Evolutionary conservation across 768 basidiomycete genomes (phyloP).

Genomic region (Phylloporus sp.): DNA sequence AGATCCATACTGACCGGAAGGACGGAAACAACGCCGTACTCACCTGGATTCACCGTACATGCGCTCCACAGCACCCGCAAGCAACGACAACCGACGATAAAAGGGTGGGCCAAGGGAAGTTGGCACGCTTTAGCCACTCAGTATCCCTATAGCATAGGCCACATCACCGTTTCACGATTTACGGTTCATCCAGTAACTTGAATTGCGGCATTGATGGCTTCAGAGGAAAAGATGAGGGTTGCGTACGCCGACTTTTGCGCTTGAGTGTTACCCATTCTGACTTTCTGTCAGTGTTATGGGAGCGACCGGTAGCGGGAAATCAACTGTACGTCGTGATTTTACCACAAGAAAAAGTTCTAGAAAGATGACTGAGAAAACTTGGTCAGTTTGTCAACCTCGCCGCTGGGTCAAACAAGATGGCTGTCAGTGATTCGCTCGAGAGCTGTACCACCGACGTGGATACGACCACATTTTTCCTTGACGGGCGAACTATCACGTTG

Average conservation of each 20-base stretch:
- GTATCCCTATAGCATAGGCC: background rate
- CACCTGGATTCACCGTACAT: background rate
- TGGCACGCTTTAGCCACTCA: background rate
- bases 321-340: conserved; percentile 15
- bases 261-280: background rate
- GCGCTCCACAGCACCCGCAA: background rate
- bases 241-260: conserved; percentile 10
- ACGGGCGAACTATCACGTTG: conserved; percentile 40
- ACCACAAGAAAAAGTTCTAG: background rate
- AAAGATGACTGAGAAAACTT: background rate
- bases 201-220: conserved; percentile 6
- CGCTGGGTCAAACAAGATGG: conserved; percentile 13
- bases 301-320: conserved; percentile 23
- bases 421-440: conserved; percentile 24
- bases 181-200: background rate
- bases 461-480: conserved; percentile 40
- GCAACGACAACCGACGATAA: background rate
- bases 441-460: conserved; percentile 24
- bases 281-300: conserved; percentile 18
- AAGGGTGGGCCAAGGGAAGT: background rate
- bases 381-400: conserved; percentile 20
- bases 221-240: conserved; percentile 15
- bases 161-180: background rate
- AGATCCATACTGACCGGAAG: background rate
- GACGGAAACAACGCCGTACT: background rate